Evolutionary conservation across 2,329 filamentous ascomycete species (phyloP), one percentile per base, ranked within the genome.

Genomic region (Diaporthe helianthi): DNA sequence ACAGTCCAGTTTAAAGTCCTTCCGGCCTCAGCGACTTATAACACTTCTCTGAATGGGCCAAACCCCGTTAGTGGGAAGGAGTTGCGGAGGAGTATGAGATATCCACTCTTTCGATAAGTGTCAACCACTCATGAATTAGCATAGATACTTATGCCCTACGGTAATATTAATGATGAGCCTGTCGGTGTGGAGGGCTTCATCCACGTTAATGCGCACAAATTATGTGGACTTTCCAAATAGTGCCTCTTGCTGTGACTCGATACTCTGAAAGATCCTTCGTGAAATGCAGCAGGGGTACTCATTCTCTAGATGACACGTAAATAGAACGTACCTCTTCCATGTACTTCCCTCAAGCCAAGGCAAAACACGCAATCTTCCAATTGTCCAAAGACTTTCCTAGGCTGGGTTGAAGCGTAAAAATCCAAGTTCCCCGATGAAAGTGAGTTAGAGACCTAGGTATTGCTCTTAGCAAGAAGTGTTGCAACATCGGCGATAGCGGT

Each of bases 1-100:
- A 81, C 79, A 1, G 69, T 81, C 31, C 78, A 80, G 73, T 80
- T 73, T 67, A 69, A 73, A 1, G 74, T 80, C 1, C 70, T 78
- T 22, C 73, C 76, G 0, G 72, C 58, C 19, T 79, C 77, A 26
- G 69, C 73, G 6, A 80, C 77, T 4, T 81, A 81, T 65, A 73
- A 81, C 46, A 64, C 72, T 12, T 69, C 67, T 8, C 76, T 74
- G 2, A 78, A 79, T 29, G 68, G 61, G 63, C 79, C 79, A 0
- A 70, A 70, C n/a, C 68, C 68, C 8, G 19, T 17, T 29, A 26
- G 19, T 19, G 13, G 3, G 26, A 60, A 29, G 54, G 29, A 47
- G 7, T 7, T n/a, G 41, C 47, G 58, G 31, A 33, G 58, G n/a
- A 47, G 58, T 9, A 13, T 17, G 29, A 53, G 2, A 36, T 19